Percentiles rank a stretch among this genome's conserved stretches.
Conservation (phyloP, 192 early-diverging fungal genomes). For the Coemansia pectinata region DNA sequence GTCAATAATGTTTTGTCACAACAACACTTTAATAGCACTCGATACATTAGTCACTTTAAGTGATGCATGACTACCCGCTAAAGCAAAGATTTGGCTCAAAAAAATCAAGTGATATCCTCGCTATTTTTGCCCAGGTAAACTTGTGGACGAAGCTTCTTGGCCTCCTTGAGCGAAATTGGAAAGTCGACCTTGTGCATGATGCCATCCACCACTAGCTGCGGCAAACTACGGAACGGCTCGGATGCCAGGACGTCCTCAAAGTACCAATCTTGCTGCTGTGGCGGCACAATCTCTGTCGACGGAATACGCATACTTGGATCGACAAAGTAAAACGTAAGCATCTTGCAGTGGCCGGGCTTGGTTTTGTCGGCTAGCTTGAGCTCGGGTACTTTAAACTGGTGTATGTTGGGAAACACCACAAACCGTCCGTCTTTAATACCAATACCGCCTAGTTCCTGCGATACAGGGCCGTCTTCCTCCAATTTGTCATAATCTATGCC, state of each 20-base stretch:
- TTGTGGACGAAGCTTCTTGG: constrained; percentile 17
- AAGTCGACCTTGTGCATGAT: not conserved
- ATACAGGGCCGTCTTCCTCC: not conserved
- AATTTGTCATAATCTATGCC: constrained; percentile 43
- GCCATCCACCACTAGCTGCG: constrained; percentile 6
- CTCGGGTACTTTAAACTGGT: constrained; percentile 64
- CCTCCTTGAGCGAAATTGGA: too few relatives aligned
- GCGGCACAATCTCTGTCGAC: constrained; percentile 63
- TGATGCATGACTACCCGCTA: not conserved
- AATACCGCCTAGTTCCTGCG: too few relatives aligned
- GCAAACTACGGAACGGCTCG: constrained; percentile 9
- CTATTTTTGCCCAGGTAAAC: constrained; percentile 44
- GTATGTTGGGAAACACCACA: constrained; percentile 69
- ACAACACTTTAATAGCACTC: too few relatives aligned
- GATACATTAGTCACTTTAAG: not conserved
- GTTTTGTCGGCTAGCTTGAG: constrained; percentile 61
- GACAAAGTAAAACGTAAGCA: constrained; percentile 70
- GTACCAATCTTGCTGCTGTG: constrained; percentile 19
- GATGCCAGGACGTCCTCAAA: not conserved
- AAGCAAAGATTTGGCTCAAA: constrained; percentile 20
- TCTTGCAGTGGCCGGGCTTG: constrained; percentile 64
- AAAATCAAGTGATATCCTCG: not conserved
- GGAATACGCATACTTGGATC: constrained; percentile 58
- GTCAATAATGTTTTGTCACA: too few relatives aligned
- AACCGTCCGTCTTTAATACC: constrained; percentile 54